These are phyloP conservation scores for Pinus albicaulis DNA, from an alignment of 75 land plant genomes.

Conservation along the genomic window DNA sequence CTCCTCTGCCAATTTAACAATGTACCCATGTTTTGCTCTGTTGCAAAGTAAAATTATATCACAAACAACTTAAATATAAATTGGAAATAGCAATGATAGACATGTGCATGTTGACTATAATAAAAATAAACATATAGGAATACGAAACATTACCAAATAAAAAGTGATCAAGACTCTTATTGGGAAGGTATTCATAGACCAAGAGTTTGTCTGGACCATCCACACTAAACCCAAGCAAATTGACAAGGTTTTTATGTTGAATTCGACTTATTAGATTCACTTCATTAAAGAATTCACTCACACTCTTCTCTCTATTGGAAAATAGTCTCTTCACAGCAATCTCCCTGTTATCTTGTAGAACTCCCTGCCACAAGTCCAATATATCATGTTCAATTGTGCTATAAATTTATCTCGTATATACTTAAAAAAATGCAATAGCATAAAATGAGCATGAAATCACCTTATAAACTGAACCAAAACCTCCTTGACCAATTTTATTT, in stretches of 20 bases:
- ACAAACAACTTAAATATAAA: too few species aligned
- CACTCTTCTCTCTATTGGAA: slow-evolving; percentile 22
- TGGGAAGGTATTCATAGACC: neutral
- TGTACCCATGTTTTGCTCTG: too few species aligned
- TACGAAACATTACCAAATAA: too few species aligned
- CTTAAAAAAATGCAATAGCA: too few species aligned
- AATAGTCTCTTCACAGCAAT: slow-evolving; percentile 31
- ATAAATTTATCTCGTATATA: neutral
- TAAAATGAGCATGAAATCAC: slow-evolving; percentile 5
- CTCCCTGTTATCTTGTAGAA: slow-evolving; percentile 30
- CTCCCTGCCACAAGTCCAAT: slow-evolving; percentile 8
- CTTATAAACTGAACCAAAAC: slow-evolving; percentile 37
- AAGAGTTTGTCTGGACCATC: slow-evolving; percentile 43
- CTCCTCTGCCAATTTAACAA: too few species aligned
- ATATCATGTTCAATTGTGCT: neutral
- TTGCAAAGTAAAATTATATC: too few species aligned
- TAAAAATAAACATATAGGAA: too few species aligned
- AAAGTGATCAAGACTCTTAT: too few species aligned
- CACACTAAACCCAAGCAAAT: slow-evolving; percentile 38
- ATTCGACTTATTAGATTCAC: slow-evolving; percentile 26
- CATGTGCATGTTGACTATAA: too few species aligned
- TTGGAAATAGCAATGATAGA: too few species aligned
- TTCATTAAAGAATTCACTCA: slow-evolving; percentile 44
- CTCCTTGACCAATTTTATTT: slow-evolving; percentile 38
- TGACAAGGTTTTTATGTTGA: slow-evolving; percentile 43